Evolutionary conservation across 768 basidiomycete species (phyloP), one percentile per base, ranked within the genome.

Genomic region (Mycena olivaceomarginata): DNA sequence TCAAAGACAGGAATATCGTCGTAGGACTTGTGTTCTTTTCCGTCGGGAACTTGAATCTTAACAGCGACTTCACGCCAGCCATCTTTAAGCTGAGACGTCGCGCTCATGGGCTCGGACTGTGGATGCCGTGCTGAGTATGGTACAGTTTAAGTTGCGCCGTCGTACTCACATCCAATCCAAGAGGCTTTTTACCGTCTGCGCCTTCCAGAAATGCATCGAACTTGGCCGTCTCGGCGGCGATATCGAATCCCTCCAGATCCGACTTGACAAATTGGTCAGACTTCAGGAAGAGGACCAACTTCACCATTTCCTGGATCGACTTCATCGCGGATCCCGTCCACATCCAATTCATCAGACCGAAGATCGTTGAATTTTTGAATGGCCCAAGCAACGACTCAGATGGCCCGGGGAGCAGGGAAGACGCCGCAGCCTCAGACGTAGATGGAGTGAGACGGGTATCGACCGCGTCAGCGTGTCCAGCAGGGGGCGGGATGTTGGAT

Each of bases 21-120:
- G 45, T 43, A 65, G 9, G 64, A 46, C 10, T 18, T 31, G 25
- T 65, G 64, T 25, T n/a, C 18, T 41, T 65, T 43, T 16, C 64
- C 64, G 22, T 65, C 64, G 11, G 64, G 64, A 20, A 65, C 64
- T n/a, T 65, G 40, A 18, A 65, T 65, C 3, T 65, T 41, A 40
- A 65, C 45, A 46, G 41, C 10, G 31, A 65, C 64, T n/a, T 65
- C 64, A 3, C 16, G 40, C 64, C 64, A 65, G 18, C 64, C 45
- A 31, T 65, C 64, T n/a, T 65, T 65, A 16, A 22, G n/a, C 13
- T 56, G n/a, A n/a, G 53, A 56, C n/a, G n/a, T n/a, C 22, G 20
- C 12, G 48, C 48, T 48, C 9, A 15, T 11, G 16, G 48, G 10
- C 5, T 16, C 16, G 15, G 9, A 6, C 48, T 48, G 16, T 12